Percentiles rank a stretch among this genome's conserved stretches.
These are phyloP conservation scores for Amanita jacksonii DNA, from an alignment of 768 basidiomycete species.

Conservation along the genomic window DNA sequence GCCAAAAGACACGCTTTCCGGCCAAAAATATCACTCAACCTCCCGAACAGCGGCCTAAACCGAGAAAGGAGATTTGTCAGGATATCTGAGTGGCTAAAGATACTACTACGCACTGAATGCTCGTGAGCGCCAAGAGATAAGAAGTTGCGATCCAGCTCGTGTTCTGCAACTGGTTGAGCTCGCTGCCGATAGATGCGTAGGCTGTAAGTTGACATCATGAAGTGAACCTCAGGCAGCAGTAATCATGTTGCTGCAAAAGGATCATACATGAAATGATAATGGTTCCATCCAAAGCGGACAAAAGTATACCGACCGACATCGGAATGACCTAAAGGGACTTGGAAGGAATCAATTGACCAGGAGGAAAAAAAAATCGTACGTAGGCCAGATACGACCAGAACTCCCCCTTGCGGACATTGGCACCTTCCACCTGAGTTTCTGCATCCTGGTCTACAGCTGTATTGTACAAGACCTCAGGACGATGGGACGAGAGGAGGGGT, in stretches of 20 bases:
- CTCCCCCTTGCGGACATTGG: background rate
- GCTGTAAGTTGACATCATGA: too few species aligned
- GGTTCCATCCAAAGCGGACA: slow-evolving; percentile 40
- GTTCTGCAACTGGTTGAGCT: slow-evolving; percentile 51
- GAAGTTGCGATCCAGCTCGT: slow-evolving; percentile 61
- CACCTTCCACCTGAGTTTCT: background rate
- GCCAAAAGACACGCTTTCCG: slow-evolving; percentile 48
- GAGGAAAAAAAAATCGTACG: background rate
- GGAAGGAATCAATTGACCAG: slow-evolving; percentile 2
- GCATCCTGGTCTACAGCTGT: background rate
- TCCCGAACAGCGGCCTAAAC: slow-evolving; percentile 50
- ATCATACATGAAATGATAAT: slow-evolving; percentile 39
- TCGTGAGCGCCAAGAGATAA: slow-evolving; percentile 50
- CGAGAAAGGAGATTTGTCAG: too few species aligned
- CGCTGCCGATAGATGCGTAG: slow-evolving; percentile 47
- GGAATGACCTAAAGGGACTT: slow-evolving; percentile 27
- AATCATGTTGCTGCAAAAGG: too few species aligned
- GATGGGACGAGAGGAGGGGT: background rate
- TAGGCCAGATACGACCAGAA: background rate
- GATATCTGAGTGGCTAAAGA: background rate
- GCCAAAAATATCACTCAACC: slow-evolving; percentile 58
- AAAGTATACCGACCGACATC: slow-evolving; percentile 38
- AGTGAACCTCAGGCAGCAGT: too few species aligned
- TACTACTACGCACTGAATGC: slow-evolving; percentile 44
- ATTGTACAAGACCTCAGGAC: background rate